phyloP scores from a whole-genome alignment of 768 basidiomycete species.

The Filobasidium wieringae region DNA sequence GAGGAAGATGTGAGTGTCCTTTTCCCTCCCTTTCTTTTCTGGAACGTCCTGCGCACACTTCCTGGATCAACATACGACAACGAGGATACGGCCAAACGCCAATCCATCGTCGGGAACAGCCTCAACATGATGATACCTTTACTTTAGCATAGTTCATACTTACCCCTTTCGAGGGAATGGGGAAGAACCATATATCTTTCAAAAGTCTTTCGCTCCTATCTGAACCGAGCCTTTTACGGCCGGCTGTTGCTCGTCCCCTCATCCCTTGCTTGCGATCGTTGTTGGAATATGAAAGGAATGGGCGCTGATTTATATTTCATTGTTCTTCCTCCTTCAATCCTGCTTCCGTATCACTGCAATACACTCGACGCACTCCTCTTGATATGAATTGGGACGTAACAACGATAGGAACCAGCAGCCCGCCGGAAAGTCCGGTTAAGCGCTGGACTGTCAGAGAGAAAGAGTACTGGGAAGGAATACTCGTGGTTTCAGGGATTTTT shows the following conservation, averaged over 20 bases:
- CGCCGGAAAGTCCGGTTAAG: slow-evolving; percentile 39
- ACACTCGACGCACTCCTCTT: too few relatives aligned
- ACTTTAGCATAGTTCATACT: slow-evolving; percentile 82
- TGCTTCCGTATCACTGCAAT: background rate
- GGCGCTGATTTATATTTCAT: background rate
- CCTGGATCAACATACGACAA: background rate
- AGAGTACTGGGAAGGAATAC: too few relatives aligned
- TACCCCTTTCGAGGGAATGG: slow-evolving; percentile 57
- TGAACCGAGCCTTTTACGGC: slow-evolving; percentile 45
- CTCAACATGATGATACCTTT: slow-evolving; percentile 1
- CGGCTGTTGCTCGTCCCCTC: slow-evolving; percentile 24
- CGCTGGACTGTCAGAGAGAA: background rate
- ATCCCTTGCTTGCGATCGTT: slow-evolving; percentile 5
- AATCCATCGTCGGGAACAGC: background rate
- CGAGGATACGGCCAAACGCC: background rate
- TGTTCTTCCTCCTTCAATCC: slow-evolving; percentile 1
- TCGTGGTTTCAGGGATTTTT: background rate
- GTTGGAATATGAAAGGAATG: background rate
- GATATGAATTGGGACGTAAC: too few relatives aligned
- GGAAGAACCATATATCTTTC: slow-evolving; percentile 63
- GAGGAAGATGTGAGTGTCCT: slow-evolving; percentile 76
- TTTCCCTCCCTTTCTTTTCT: slow-evolving; percentile 10
- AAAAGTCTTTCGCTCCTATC: slow-evolving; percentile 99
- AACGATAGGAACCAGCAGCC: slow-evolving; percentile 39
- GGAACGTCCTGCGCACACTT: background rate